These are phyloP conservation scores for Casuarina glauca DNA, from an alignment of 306 rosid species.

Conservation along the genomic window DNA sequence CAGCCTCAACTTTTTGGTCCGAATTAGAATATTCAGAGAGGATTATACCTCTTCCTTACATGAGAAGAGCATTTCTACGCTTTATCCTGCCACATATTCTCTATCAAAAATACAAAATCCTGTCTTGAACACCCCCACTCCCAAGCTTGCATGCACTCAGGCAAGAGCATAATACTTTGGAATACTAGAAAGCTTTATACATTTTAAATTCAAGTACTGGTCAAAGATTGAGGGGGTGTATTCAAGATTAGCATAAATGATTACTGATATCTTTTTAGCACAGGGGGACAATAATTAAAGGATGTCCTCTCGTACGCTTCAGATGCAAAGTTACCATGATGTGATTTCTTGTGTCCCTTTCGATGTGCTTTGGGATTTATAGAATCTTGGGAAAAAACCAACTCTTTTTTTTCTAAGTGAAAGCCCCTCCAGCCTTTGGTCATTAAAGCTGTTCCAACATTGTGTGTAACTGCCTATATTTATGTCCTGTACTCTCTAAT, in stretches of 20 bases:
- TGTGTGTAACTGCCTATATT: neutral
- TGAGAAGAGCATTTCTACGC: constrained; percentile 4
- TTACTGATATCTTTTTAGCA: constrained; percentile 1
- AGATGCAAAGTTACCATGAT: constrained; percentile 24
- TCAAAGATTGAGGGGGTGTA: constrained; percentile 1
- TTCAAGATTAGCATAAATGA: neutral
- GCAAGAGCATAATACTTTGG: neutral
- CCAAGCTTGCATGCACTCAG: neutral
- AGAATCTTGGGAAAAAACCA: constrained; percentile 26
- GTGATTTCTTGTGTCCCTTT: constrained; percentile 34
- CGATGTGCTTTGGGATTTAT: constrained; percentile 25
- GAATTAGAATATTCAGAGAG: constrained; percentile 33
- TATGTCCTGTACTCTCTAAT: neutral
- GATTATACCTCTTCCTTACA: constrained; percentile 23
- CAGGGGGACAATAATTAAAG: constrained; percentile 7
- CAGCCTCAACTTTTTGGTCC: neutral
- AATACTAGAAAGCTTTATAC: constrained; percentile 27
- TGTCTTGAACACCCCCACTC: constrained; percentile 12
- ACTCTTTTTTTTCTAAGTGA: neutral
- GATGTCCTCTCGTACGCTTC: constrained; percentile 12
- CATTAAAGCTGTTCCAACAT: neutral
- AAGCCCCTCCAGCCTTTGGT: neutral
- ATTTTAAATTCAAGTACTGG: constrained; percentile 23
- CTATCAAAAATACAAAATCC: constrained; percentile 7
- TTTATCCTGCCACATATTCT: constrained; percentile 14